Base-by-base conservation (phyloP, 352 stramenopile genomes). In the Heterotrichella gracilis region DNA sequence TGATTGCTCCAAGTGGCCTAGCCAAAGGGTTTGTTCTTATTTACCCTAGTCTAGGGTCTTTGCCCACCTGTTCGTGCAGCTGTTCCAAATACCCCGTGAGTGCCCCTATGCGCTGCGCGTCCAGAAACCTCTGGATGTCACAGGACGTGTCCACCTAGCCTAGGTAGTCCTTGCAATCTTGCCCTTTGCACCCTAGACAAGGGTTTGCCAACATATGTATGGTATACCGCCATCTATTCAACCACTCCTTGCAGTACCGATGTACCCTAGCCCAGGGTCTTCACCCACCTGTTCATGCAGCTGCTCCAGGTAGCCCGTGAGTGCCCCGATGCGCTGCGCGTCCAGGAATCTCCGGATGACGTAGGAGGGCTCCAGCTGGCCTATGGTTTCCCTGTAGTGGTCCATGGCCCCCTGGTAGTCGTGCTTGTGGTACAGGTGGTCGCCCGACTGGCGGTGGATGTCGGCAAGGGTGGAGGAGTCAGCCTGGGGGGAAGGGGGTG, bases 281-380 rank as follows among this genome's bases (percentile, higher is more conserved):
- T n/a, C n/a, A n/a, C n/a, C n/a, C n/a, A n/a, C n/a, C n/a, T n/a
- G 20, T 13, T 71, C 82, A 75, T 94, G 87, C 25, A 92, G 75
- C 14, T 81, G 81, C 70, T 96, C 90, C 14, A 98, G 79, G 75
- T 98, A 98, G 40, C 83, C 83, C 2, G 90, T 94, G 3, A 96
- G 76, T 25, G 95, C 86, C 71, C 89, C 82, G 74, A 96, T 95
- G 42, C 90, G 89, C 64, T 94, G 89, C 0, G 91, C 87, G 77
- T 96, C 90, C 39, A 98, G 74, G 73, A 93, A 98, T 24, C 88
- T 83, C 70, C 88, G 88, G 73, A 98, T 95, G 32, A 98, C 90
- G 73, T 97, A 95, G 1, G 87, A 96, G 2, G 89, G 85, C 73
- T 97, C 90, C 0, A 97, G 78, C 40, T 93, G 87, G 0, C 92